Base-by-base conservation (phyloP, 2,329 filamentous ascomycete genomes). In the Fusarium sublunatum region DNA sequence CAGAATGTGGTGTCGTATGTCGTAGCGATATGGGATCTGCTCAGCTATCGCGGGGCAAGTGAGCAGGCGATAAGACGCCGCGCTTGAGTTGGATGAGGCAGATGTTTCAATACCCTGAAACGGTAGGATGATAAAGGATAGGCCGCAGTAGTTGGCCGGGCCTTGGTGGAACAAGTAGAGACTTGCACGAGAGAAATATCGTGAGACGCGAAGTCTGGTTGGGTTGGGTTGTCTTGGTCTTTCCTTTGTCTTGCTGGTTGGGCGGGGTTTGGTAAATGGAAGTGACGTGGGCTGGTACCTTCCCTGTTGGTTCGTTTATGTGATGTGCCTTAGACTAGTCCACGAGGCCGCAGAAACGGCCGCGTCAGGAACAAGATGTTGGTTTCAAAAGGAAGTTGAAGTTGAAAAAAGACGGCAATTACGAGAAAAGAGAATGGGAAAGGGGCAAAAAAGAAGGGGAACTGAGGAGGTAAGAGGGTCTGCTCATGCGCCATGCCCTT, bases 261-360 rank as follows among this genome's bases (percentile, higher is more conserved):
- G 63, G 68, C 68, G 67, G 68, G 68, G 68, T 70, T 55, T 32
- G 45, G 44, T 51, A 49, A 44, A 45, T 24, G 45, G 45, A 51
- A 53, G 47, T 61, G 53, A 56, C 60, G 53, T 57, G 46, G 53
- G 53, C 50, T 25, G 36, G 55, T 57, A 48, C 50, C 41, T 65
- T 57, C 47, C 51, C 52, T 52, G 64, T 53, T 57, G 43, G 41
- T 49, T 49, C 53, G 41, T 44, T 28, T 58, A 36, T 54, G 28
- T 24, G 22, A 29, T 24, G 42, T 47, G 50, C 53, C 43, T 19
- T 53, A 57, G 55, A 48, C 41, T 65, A 53, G 58, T 65, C 61
- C 67, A 67, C 58, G 45, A 51, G 71, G 71, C 68, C 70, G 70
- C 71, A 73, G 68, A 70, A 70, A 70, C 61, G 70, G 71, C 53